Base-by-base conservation (phyloP, 23 red algal genomes). In the Gracilaria vermiculophylla region DNA sequence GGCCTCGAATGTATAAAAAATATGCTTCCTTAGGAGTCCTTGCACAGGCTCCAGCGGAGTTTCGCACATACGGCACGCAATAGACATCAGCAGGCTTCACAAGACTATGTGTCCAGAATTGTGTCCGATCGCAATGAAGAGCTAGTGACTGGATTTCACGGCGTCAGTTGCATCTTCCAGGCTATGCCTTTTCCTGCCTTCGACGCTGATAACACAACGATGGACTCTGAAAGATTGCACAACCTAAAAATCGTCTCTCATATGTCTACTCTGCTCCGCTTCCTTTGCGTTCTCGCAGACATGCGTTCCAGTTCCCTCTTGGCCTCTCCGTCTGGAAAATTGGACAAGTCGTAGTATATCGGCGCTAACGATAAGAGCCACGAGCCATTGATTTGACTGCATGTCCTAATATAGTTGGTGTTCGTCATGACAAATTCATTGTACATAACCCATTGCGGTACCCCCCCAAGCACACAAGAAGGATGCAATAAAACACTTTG, bases 401-500 rank as follows among this genome's bases (percentile, higher is more conserved):
- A 87, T 36, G 81, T 93, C 25, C 96, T 80, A 54, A 98, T 94
- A 78, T 72, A 98, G 51, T 90, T 79, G 12, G 45, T 73, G 42
- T 86, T 83, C 9, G 96, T 98, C 11, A 95, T 66, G 64, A 98
- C 96, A 82, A 94, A 98, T 76, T 98, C 96, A 69, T 98, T 90
- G 78, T 93, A 98, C 60, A 98, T 76, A 33, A 98, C 83, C 92
- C 96, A 98, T 20, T 82, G 67, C 0, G 96, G 89, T 12, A 51
- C 53, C 43, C 81, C 52, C 15, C 72, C 64, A 35, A 98, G 34
- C 1, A 53, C 72, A 36, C 88, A 93, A 29, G 88, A 84, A 13
- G 96, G 96, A 66, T 98, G 96, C 34, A 95, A 58, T 31, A 53
- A 43, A 39, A 98, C 96, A 15, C 58, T 41, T 71, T 95, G 90